These are phyloP conservation scores for Arabis alpina DNA, from an alignment of 345 rosid genomes.

Conservation along the genomic window DNA sequence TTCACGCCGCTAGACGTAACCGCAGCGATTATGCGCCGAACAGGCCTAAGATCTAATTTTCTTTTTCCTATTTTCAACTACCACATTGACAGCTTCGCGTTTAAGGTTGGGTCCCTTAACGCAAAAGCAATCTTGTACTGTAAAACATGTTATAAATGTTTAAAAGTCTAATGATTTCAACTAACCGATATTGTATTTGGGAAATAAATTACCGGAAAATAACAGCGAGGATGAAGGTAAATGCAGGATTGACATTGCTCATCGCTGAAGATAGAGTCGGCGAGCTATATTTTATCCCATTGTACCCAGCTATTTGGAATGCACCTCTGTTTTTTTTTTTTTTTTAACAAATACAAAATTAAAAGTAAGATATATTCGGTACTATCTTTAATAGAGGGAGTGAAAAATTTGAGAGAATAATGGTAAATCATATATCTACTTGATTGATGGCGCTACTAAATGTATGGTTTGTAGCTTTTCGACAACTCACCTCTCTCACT, in stretches of 20 bases:
- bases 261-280: constrained; percentile 45
- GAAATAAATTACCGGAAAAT: constrained; percentile 35
- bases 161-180: constrained; percentile 4
- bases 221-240: constrained; percentile 46
- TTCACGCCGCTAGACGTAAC: too few species aligned
- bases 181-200: background rate
- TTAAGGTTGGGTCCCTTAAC: background rate
- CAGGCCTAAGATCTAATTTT: too few species aligned
- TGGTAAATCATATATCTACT: too few species aligned
- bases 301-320: constrained; percentile 28
- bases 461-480: too few species aligned
- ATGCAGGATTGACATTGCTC: constrained; percentile 43
- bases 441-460: too few species aligned
- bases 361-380: background rate
- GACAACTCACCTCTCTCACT: too few species aligned
- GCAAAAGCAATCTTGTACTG: constrained; percentile 7
- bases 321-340: constrained; percentile 29
- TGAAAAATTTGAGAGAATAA: too few species aligned
- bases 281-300: constrained; percentile 44
- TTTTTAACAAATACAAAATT: background rate
- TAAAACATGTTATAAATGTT: background rate
- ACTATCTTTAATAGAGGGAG: too few species aligned
- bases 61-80: too few species aligned
- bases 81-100: background rate
- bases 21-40: too few species aligned